Evolutionary conservation across 2,329 filamentous ascomycete genomes (phyloP), one percentile per base, ranked within the genome.

Genomic region (Arthroderma sp.): DNA sequence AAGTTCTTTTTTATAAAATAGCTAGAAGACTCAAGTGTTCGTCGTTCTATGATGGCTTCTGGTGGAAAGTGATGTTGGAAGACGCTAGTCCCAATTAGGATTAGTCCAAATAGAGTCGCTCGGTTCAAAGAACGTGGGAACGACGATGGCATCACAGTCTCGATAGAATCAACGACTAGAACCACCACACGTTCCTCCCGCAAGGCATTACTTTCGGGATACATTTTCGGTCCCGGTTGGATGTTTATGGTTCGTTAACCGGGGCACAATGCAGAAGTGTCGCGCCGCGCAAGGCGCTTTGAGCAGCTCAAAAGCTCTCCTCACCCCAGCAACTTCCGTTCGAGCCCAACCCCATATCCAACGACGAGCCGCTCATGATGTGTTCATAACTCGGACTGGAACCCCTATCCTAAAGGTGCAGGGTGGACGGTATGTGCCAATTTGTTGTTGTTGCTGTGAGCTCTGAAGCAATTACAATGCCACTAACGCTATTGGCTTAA

Each of bases 361-460:
- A 55, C 64, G 65, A 73, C 63, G 70, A 52, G 65, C 63, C 55
- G 57, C 78, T 51, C 84, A 86, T 62, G 91, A 98, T 72, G 77
- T 98, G 60, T 74, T 84, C 59, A 94, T 98, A 61, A 94, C 89
- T 50, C 78, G 91, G 59, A 98, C 91, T 47, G 91, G 91, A 66
- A 95, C 94, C 74, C 89, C 91, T 50, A 88, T 96, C 57, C 71
- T 96, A 61, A 83, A 87, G 59, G 73, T 83, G 46, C 80, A 88
- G 61, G 89, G 89, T 69, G 91, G 91, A 72, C 81, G 89, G 85
- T 93, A 68, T 68, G 78, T 64, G 46, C 9, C 40, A 36, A 29
- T 46, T 41, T 44, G 38, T 41, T n/a, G 31, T 10, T 11, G 8
- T 27, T n/a, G 36, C 2, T 38, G 15, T 11, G 38, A 42, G 36